phyloP scores from a whole-genome alignment of 768 basidiomycete species.

The Tricholoma sp. region DNA sequence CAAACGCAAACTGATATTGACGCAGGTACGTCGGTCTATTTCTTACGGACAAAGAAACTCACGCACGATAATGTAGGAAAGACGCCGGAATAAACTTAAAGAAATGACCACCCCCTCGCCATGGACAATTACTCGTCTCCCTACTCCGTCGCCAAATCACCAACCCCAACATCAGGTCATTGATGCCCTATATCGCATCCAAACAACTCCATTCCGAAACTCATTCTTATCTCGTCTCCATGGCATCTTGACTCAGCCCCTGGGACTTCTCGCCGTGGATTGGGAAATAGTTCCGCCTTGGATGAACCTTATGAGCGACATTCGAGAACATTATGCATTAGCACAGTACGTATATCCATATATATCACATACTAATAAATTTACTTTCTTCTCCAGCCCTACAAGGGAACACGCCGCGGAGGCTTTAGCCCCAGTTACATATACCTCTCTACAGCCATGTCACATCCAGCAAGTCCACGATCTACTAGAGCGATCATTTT shows the following conservation, averaged over 20 bases:
- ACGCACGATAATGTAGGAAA: constrained; percentile 24
- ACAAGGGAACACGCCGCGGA: constrained; percentile 42
- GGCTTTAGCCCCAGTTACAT: constrained; percentile 50
- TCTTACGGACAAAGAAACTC: neutral
- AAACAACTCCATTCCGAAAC: constrained; percentile 41
- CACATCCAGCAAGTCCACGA: constrained; percentile 73
- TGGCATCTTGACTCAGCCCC: constrained; percentile 31
- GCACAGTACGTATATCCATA: constrained; percentile 44
- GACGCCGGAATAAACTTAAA: constrained; percentile 18
- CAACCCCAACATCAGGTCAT: constrained; percentile 33
- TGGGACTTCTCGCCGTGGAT: constrained; percentile 52
- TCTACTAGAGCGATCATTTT: constrained; percentile 61
- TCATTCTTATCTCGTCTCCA: constrained; percentile 66
- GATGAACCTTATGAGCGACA: constrained; percentile 71
- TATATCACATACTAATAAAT: neutral
- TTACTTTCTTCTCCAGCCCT: constrained; percentile 36
- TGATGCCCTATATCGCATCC: constrained; percentile 16
- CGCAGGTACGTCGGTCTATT: constrained; percentile 26
- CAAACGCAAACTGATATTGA: constrained; percentile 42
- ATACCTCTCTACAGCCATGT: constrained; percentile 48
- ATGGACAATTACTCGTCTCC: constrained; percentile 30
- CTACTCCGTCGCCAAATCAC: constrained; percentile 19
- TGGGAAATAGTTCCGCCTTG: constrained; percentile 71
- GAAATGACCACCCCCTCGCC: constrained; percentile 17
- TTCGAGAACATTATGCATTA: constrained; percentile 58